Percentiles rank a stretch among this genome's conserved stretches.
Conservation (phyloP, 805 yeast genomes). For the Wickerhamomyces mucosus region DNA sequence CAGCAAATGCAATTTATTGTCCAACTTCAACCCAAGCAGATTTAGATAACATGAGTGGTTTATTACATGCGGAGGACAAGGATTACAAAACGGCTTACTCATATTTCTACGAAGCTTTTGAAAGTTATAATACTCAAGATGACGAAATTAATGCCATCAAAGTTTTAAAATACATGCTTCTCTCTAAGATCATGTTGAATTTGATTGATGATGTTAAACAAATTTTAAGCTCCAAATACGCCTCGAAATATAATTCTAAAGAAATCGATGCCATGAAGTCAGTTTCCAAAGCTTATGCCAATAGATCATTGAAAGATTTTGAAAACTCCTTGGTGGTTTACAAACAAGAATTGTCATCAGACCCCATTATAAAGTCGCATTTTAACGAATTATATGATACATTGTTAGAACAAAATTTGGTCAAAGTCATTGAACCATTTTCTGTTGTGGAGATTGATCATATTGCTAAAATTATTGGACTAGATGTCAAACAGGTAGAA, state of each 20-base stretch:
- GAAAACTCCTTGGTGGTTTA: constrained; percentile 73
- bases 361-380: constrained; percentile 83
- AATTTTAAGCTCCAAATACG: constrained; percentile 65
- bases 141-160: constrained; percentile 63
- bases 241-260: constrained; percentile 64
- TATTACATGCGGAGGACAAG: constrained; percentile 91
- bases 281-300: constrained; percentile 79
- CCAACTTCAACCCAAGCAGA: constrained; percentile 93
- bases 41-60: constrained; percentile 90
- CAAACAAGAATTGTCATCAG: constrained; percentile 69
- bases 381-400: constrained; percentile 90
- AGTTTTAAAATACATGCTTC: constrained; percentile 84
- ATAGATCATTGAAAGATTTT: constrained; percentile 85
- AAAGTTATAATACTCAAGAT: constrained; percentile 55
- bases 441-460: constrained; percentile 91
- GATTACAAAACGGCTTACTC: constrained; percentile 95
- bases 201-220: constrained; percentile 76
- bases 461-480: constrained; percentile 78
- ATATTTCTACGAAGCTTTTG: constrained; percentile 91
- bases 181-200: constrained; percentile 89
- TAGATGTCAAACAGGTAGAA: constrained; percentile 82
- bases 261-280: constrained; percentile 96
- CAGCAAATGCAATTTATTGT: constrained; percentile 94
- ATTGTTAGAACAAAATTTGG: constrained; percentile 82
- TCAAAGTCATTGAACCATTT: constrained; percentile 93